Evolutionary conservation across 2,329 filamentous ascomycete species (phyloP).

Genomic region (Pseudofabraea citricarpa): DNA sequence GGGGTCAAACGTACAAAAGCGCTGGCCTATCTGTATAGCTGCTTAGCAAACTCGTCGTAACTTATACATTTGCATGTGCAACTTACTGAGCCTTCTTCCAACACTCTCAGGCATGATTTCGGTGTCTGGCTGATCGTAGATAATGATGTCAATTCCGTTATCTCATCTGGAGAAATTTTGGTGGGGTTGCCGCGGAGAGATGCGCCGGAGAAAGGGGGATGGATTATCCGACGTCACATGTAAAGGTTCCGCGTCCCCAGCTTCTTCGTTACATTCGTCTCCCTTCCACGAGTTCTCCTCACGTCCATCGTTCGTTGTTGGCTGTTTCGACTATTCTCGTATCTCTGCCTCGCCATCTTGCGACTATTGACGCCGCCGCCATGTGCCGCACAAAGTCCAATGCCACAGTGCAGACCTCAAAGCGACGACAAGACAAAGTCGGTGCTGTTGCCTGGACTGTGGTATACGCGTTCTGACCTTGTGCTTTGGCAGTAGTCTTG

Average conservation of each 20-base stretch:
- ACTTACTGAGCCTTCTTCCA: slow-evolving; percentile 1
- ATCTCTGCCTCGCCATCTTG: too few species aligned
- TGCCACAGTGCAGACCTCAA: too few species aligned
- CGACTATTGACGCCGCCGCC: too few species aligned
- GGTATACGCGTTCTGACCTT: too few species aligned
- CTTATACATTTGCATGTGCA: too few species aligned
- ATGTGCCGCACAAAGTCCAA: too few species aligned
- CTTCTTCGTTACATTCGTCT: neutral
- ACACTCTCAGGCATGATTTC: neutral
- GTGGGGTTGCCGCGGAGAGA: neutral
- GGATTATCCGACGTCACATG: neutral
- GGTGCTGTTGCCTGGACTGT: too few species aligned
- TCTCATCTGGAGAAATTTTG: neutral
- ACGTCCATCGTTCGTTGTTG: too few species aligned
- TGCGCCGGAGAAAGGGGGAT: neutral
- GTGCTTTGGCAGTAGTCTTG: too few species aligned
- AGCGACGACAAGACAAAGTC: too few species aligned
- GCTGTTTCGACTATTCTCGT: too few species aligned
- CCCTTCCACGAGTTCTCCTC: neutral
- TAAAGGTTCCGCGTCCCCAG: too few species aligned
- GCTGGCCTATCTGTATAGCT: slow-evolving; percentile 14
- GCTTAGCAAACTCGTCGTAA: neutral
- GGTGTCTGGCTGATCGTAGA: neutral
- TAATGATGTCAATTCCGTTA: neutral
- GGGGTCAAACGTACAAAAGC: slow-evolving; percentile 12